Conservation (phyloP, 2,329 filamentous ascomycete species). For the Cladosporium sp. region DNA sequence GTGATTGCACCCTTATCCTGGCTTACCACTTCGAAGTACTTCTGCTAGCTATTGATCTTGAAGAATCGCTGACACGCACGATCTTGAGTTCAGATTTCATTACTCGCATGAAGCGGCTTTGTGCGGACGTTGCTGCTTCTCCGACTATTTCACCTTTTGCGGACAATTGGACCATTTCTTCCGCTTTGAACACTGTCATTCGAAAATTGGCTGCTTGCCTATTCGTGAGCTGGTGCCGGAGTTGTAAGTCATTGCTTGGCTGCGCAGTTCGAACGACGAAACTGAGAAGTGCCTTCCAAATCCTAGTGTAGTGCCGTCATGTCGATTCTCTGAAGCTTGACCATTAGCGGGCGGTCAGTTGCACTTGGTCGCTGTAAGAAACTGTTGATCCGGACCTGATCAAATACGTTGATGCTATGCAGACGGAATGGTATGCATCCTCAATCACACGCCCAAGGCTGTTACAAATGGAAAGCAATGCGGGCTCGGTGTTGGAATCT, state of each 20-base stretch:
- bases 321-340: constrained; percentile 18
- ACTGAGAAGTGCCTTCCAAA: constrained; percentile 19
- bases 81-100: background rate
- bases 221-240: constrained; percentile 10
- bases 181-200: background rate
- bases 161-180: background rate
- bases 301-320: constrained; percentile 15
- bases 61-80: background rate
- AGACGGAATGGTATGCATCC: constrained; percentile 11
- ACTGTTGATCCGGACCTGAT: constrained; percentile 19
- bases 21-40: constrained; percentile 3
- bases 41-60: background rate
- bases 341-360: constrained; percentile 14
- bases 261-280: constrained; percentile 16
- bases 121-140: background rate
- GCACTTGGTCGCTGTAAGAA: constrained; percentile 12
- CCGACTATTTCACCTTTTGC: background rate
- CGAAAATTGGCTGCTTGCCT: background rate
- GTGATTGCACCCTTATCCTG: background rate
- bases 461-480: background rate
- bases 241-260: background rate
- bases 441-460: constrained; percentile 15
- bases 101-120: background rate
- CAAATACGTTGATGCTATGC: constrained; percentile 16
- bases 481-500: background rate